phyloP scores from a whole-genome alignment of 2,329 filamentous ascomycete genomes.

The Hypoxylon sp. region DNA sequence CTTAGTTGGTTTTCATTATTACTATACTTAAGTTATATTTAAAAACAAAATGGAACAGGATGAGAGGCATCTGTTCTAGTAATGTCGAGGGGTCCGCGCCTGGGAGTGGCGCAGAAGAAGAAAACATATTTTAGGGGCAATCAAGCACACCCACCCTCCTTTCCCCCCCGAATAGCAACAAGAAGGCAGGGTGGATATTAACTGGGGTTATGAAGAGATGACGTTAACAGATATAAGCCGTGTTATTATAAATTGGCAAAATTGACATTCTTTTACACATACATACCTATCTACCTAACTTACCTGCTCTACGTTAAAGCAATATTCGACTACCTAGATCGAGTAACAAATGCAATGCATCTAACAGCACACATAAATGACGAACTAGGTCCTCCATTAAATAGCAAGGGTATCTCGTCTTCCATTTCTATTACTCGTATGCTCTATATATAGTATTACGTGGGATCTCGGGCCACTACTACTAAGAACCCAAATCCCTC shows the following conservation, averaged over 20 bases:
- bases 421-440: neutral
- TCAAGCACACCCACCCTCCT: neutral
- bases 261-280: slow-evolving; percentile 16
- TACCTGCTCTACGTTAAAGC: neutral
- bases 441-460: too few relatives aligned
- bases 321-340: neutral
- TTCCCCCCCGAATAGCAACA: slow-evolving; percentile 14
- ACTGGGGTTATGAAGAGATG: slow-evolving; percentile 2
- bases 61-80: slow-evolving; percentile 18
- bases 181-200: neutral
- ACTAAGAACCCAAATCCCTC: slow-evolving; percentile 9
- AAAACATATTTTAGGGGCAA: slow-evolving; percentile 17
- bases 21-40: slow-evolving; percentile 32
- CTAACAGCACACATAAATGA: too few relatives aligned
- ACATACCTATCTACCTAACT: slow-evolving; percentile 10
- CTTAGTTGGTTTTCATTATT: slow-evolving; percentile 31
- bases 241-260: slow-evolving; percentile 3
- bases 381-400: neutral
- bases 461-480: too few relatives aligned
- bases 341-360: neutral
- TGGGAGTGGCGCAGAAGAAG: slow-evolving; percentile 1
- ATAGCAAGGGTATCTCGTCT: slow-evolving; percentile 14
- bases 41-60: slow-evolving; percentile 32
- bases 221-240: slow-evolving; percentile 17
- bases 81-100: neutral